Percentiles rank a stretch among this genome's conserved stretches.
Conservation (phyloP, 768 basidiomycete species). For the Termitomyces sp. region DNA sequence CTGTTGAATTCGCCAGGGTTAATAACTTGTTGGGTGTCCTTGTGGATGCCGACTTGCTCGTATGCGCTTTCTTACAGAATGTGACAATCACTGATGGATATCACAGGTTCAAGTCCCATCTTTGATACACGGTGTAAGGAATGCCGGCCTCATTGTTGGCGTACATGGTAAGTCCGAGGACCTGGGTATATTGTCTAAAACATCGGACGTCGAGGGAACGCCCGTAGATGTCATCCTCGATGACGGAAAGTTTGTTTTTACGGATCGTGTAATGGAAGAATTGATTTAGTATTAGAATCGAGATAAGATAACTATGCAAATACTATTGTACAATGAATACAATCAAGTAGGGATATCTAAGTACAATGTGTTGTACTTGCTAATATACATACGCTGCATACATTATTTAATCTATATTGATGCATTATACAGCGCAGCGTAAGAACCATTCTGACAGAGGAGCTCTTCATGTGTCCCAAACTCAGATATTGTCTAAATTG, state of each 20-base stretch:
- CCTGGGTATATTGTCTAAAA: constrained; percentile 27
- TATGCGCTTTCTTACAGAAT: constrained; percentile 32
- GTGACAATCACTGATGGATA: constrained; percentile 7
- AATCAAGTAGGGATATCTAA: constrained; percentile 10
- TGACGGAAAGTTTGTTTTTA: constrained; percentile 62
- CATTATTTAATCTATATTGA: constrained; percentile 40
- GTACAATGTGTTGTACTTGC: constrained; percentile 2
- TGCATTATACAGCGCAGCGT: constrained; percentile 66
- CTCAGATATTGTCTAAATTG: constrained; percentile 59
- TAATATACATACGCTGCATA: constrained; percentile 14
- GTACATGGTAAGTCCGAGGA: constrained; percentile 63
- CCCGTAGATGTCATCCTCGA: constrained; percentile 66
- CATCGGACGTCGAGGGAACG: constrained; percentile 36
- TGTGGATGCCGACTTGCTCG: constrained; percentile 82
- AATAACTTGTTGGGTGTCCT: constrained; percentile 94
- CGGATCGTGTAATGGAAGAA: constrained; percentile 55
- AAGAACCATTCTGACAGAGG: constrained; percentile 52
- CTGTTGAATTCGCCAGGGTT: constrained; percentile 87
- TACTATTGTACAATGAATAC: constrained; percentile 12
- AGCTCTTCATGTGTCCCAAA: constrained; percentile 73
- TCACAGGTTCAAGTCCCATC: constrained; percentile 82
- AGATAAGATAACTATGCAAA: neutral
- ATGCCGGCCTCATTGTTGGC: constrained; percentile 83
- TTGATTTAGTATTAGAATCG: constrained; percentile 22
- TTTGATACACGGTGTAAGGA: constrained; percentile 82